Conservation (phyloP, 768 basidiomycete genomes). For the Podaxis sp. region DNA sequence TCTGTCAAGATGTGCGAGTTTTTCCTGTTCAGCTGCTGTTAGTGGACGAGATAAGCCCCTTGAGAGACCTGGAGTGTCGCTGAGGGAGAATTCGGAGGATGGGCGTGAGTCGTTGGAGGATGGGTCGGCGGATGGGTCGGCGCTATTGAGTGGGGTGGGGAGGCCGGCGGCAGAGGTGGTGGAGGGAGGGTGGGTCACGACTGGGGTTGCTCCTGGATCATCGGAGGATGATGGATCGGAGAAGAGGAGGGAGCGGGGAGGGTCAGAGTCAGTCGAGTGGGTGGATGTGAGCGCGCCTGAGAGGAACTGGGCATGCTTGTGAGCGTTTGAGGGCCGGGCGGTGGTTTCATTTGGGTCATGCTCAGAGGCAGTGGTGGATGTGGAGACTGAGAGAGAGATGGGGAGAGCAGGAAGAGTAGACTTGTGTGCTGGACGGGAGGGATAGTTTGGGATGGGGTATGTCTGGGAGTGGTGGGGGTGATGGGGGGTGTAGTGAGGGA, state of each 20-base stretch:
- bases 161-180: conserved; percentile 16
- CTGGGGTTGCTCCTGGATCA: conserved; percentile 14
- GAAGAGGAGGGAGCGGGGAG: conserved; percentile 14
- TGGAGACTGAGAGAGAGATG: conserved; percentile 38
- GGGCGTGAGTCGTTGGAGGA: conserved; percentile 11
- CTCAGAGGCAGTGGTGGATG: conserved; percentile 35
- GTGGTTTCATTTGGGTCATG: conserved; percentile 48
- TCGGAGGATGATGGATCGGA: conserved; percentile 10
- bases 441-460: conserved; percentile 26
- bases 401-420: conserved; percentile 22
- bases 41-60: conserved; percentile 57
- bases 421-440: conserved; percentile 23
- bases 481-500: conserved; percentile 15
- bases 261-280: neutral
- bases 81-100: conserved; percentile 15
- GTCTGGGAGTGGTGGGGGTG: conserved; percentile 25
- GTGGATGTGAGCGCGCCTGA: conserved; percentile 19
- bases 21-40: conserved; percentile 63
- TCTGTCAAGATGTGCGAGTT: conserved; percentile 71
- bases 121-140: neutral
- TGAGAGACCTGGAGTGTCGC: conserved; percentile 31
- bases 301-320: conserved; percentile 45
- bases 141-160: conserved; percentile 17
- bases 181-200: conserved; percentile 19
- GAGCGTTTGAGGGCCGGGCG: conserved; percentile 48